Evolutionary conservation across 257 asterid species (phyloP).

Genomic region (Nicotiana obtusifolia): DNA sequence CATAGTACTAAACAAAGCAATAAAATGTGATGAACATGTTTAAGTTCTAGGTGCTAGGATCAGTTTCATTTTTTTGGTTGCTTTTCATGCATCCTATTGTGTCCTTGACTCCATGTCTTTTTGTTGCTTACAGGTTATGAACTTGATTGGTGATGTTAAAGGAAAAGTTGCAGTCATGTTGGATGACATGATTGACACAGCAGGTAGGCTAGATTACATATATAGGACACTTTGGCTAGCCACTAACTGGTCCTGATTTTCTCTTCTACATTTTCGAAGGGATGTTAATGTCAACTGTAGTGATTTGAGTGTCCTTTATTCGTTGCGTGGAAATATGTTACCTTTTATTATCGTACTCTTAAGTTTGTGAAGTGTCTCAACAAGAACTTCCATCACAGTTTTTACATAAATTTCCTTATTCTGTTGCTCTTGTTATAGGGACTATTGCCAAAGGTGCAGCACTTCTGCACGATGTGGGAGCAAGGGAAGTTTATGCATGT

Average conservation of each 20-base stretch:
- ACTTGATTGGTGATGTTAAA: constrained; percentile 83
- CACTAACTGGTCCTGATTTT: neutral
- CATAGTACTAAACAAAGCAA: neutral
- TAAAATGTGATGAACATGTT: neutral
- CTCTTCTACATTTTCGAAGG: neutral
- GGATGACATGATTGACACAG: constrained; percentile 95
- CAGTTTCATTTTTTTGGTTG: neutral
- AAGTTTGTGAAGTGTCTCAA: neutral
- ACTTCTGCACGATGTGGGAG: constrained; percentile 79
- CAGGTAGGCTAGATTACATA: constrained; percentile 40
- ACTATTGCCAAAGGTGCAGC: constrained; percentile 91
- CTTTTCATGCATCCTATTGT: neutral
- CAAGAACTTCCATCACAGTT: neutral
- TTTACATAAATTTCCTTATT: neutral
- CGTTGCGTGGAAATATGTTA: neutral
- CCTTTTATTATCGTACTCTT: neutral
- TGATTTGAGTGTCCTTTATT: neutral
- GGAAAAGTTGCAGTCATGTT: constrained; percentile 94
- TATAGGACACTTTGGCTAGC: neutral
- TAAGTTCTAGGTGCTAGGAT: neutral
- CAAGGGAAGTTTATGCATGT: constrained; percentile 94
- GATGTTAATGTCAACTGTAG: neutral
- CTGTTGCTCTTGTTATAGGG: constrained; percentile 31
- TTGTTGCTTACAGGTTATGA: constrained; percentile 60
- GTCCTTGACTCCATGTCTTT: neutral